Base-by-base conservation (phyloP, 345 rosid species). In the Citrus maxima region DNA sequence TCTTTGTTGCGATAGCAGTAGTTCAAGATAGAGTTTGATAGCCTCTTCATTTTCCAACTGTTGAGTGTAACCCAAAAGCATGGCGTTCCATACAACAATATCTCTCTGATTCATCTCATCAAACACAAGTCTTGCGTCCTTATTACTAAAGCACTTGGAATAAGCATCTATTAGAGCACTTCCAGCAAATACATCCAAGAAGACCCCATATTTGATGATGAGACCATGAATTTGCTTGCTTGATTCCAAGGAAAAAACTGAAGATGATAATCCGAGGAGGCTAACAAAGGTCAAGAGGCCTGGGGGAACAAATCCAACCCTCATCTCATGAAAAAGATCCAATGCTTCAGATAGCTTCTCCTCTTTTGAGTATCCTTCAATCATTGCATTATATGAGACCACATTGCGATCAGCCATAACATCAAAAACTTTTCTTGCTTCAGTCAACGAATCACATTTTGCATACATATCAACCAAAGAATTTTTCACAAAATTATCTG, bases 41-140 rank as follows among this genome's bases (percentile, higher is more conserved):
- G 92, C 90, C 81, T 89, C 92, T 83, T 92, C 95, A 42, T 86
- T 82, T 81, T 89, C 89, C 65, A 80, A 81, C 64, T 86, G 93
- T 82, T 87, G 92, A 49, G 88, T 80, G 77, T 91, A 92, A 61
- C 95, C 93, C 74, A 83, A 84, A 82, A 90, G 69, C 93, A 93
- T 85, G 16, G 96, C 88, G 66, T 94, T 94, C 98, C 98, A 92
- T 49, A 91, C 86, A 59, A 88, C 97, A 62, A 88, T 89, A 79
- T 94, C 97, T 85, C 87, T 90, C 83, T 84, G 87, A 34, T 75
- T 84, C 88, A 89, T 85, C 78, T 89, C 88, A 49, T 90, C 87
- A 85, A 94, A 91, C 70, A 91, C 79, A 24, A 85, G 80, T 85
- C 97, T 90, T 5, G 92, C 90, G 69, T 90, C 93, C 42, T 28